Base-by-base conservation (phyloP, 2,329 filamentous ascomycete genomes). In the Aspergillus fumigatus region DNA sequence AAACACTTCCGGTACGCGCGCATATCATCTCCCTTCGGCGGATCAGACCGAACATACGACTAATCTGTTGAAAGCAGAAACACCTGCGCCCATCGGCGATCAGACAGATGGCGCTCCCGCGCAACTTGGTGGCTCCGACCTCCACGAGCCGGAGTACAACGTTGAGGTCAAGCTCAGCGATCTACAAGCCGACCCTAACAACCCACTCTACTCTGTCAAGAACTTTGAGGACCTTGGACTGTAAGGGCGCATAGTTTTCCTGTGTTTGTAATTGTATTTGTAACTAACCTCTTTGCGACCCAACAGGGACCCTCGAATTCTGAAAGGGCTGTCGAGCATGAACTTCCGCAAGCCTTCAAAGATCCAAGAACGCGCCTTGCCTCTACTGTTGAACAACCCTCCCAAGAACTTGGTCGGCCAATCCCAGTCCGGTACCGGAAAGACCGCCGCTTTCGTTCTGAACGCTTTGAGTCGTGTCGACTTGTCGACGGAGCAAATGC, bases 351-450 rank as follows among this genome's bases (percentile, higher is more conserved):
- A 95, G 75, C 94, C 94, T 0, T 97, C 94, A 55, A 99, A 99
- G 79, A 96, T 99, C 63, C 94, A 99, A 79, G 94, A 96, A 75
- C 90, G 88, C 66, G 94, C 94, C 1, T 83, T 99, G 19, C 94
- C 94, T 27, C 82, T 99, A 54, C 88, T 99, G 69, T 84, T 99
- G 61, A 79, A 84, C 66, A 81, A 96, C 70, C 93, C 94, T n/a
- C 88, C 93, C 0, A 82, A 83, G 62, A 97, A 97, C 76, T 89
- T 99, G 83, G 93, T 99, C 70, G 94, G 92, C 3, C 94, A 99
- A 77, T 99, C 94, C n/a, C 94, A 99, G 75, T 99, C 94, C 2
- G 94, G 94, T 66, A 99, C 94, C 21, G 94, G 94, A 70, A 99
- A 99, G 81, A 99, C 94, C 0, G 94, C 92, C 21, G 94, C 94